phyloP scores from a whole-genome alignment of 176 grass and related monocot species.

The Oryza glaberrima region DNA sequence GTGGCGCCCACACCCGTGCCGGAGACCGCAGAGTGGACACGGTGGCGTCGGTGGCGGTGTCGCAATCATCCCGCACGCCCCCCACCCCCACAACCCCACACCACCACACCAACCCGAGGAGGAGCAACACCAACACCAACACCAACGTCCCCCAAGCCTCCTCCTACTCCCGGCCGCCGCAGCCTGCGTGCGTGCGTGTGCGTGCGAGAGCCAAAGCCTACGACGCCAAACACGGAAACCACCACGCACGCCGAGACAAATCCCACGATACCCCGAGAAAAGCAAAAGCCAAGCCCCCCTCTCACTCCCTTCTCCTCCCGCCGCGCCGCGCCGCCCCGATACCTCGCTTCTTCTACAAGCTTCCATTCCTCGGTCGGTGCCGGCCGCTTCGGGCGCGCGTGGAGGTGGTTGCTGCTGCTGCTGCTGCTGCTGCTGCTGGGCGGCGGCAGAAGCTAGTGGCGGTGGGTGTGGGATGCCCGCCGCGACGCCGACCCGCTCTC shows the following conservation, averaged over 20 bases:
- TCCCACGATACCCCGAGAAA: background rate
- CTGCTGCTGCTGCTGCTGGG: no score
- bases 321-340: background rate
- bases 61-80: conserved; percentile 38
- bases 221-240: no score
- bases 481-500: conserved; percentile 36
- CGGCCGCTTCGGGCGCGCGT: no score
- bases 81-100: background rate
- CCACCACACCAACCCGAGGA: conserved; percentile 28
- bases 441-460: background rate
- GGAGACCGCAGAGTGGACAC: background rate
- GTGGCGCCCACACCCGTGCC: background rate
- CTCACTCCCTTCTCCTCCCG: background rate
- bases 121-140: background rate
- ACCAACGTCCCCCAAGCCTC: no score
- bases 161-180: no score
- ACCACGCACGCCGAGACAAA: conserved; percentile 22
- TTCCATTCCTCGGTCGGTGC: background rate
- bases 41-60: conserved; percentile 43
- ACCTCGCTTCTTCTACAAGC: conserved; percentile 38
- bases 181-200: no score
- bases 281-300: background rate
- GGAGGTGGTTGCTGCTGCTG: conserved; percentile 3
- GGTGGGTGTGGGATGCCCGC: conserved; percentile 48
- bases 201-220: no score